Evolutionary conservation across 2,329 filamentous ascomycete genomes (phyloP).

Genomic region (Cladosporium cucumerinum): DNA sequence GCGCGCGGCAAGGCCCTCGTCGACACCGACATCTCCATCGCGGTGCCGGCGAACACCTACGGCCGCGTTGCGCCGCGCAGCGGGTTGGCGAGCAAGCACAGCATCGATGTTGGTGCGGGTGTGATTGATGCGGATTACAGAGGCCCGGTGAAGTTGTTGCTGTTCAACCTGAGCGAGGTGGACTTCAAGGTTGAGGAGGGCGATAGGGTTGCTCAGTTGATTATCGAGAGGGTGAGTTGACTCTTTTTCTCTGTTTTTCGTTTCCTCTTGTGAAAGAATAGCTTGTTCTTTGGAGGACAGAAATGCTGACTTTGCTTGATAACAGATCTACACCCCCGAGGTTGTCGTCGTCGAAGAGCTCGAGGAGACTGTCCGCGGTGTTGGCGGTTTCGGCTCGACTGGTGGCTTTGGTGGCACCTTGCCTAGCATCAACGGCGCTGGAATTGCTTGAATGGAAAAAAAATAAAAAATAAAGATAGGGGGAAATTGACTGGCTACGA

Average conservation of each 20-base stretch:
- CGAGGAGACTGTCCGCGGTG: constrained; percentile 85
- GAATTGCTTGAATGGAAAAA: neutral
- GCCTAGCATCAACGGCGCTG: constrained; percentile 28
- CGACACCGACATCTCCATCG: constrained; percentile 86
- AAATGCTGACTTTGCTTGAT: constrained; percentile 17
- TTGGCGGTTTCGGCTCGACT: constrained; percentile 88
- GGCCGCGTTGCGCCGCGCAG: constrained; percentile 86
- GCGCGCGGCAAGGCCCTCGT: constrained; percentile 81
- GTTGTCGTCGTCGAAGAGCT: constrained; percentile 85
- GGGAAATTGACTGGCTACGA: neutral
- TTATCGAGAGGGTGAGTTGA: constrained; percentile 70
- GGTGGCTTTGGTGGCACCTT: constrained; percentile 49
- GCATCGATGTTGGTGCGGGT: constrained; percentile 92
- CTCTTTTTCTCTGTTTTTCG: too few relatives aligned
- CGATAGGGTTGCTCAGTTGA: constrained; percentile 88
- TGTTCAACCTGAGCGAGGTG: constrained; percentile 84
- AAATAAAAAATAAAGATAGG: too few relatives aligned
- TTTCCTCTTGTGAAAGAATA: too few relatives aligned
- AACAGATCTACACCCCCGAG: constrained; percentile 81
- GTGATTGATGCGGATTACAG: constrained; percentile 98
- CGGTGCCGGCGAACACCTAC: constrained; percentile 86
- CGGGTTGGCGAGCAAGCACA: constrained; percentile 86
- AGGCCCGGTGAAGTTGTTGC: constrained; percentile 85
- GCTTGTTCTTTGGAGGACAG: neutral
- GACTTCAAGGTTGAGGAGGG: constrained; percentile 81